These are phyloP conservation scores for Zygoascus meyerae DNA, from an alignment of 1,139 yeast species.

Conservation along the genomic window DNA sequence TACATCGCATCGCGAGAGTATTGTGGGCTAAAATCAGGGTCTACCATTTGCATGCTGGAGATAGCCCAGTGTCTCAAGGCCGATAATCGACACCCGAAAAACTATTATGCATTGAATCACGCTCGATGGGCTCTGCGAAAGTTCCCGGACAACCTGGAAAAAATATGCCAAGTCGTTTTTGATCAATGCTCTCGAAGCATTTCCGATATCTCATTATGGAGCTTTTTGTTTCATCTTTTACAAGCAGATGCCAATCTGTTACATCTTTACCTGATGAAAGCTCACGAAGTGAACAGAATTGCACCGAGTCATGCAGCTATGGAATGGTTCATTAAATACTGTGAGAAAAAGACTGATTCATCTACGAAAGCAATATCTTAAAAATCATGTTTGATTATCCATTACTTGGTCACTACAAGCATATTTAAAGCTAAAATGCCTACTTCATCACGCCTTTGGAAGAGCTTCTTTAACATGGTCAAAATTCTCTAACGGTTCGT, in stretches of 20 bases:
- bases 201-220: constrained; percentile 45
- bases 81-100: constrained; percentile 37
- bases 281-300: constrained; percentile 12
- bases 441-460: constrained; percentile 10
- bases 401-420: background rate
- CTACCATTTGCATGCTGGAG: constrained; percentile 20
- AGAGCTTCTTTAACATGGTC: constrained; percentile 9
- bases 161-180: constrained; percentile 21
- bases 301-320: constrained; percentile 24
- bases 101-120: constrained; percentile 43
- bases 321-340: constrained; percentile 7
- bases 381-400: no score
- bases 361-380: no score
- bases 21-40: background rate
- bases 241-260: constrained; percentile 4
- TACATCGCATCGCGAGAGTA: background rate
- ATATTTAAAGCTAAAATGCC: background rate
- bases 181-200: constrained; percentile 34
- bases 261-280: constrained; percentile 10
- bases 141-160: constrained; percentile 5
- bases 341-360: no score
- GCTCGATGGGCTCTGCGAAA: constrained; percentile 33
- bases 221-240: constrained; percentile 27
- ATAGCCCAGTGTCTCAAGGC: constrained; percentile 32
- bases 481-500: constrained; percentile 4